Percentiles rank a stretch among this genome's conserved stretches.
Conservation (phyloP, 768 basidiomycete genomes). For the Lentinula aciculospora region DNA sequence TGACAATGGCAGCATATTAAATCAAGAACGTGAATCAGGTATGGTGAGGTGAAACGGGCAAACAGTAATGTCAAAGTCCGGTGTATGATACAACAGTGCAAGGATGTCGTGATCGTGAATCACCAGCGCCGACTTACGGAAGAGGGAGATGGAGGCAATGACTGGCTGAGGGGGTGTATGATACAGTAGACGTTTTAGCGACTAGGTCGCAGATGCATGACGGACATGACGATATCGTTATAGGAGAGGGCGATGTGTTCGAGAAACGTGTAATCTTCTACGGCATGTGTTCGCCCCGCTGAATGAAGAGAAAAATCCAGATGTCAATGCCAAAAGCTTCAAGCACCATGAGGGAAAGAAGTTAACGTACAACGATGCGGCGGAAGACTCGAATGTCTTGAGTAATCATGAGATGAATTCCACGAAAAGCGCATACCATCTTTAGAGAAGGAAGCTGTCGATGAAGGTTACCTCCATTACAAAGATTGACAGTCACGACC, state of each 20-base stretch:
- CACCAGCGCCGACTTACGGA: neutral
- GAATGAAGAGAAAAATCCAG: neutral
- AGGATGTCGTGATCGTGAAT: neutral
- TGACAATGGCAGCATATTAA: too few relatives aligned
- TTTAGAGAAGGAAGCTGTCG: slow-evolving; percentile 47
- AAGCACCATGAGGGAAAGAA: neutral
- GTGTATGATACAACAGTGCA: neutral
- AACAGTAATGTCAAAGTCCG: neutral
- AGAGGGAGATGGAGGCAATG: neutral
- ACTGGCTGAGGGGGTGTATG: neutral
- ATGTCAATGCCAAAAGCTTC: neutral
- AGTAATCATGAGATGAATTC: slow-evolving; percentile 48
- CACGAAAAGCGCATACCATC: slow-evolving; percentile 59
- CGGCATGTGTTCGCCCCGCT: neutral
- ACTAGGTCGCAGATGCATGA: neutral
- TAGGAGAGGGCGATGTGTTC: neutral
- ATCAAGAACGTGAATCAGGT: neutral
- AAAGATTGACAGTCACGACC: slow-evolving; percentile 48
- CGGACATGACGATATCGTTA: neutral
- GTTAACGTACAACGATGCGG: slow-evolving; percentile 22
- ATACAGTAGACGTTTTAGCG: neutral
- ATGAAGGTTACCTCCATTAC: slow-evolving; percentile 45
- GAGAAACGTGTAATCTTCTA: neutral
- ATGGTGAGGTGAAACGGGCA: neutral
- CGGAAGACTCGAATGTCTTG: slow-evolving; percentile 51